Evolutionary conservation across 176 grass and related monocot species (phyloP), one percentile per base, ranked within the genome.

Genomic region (Eragrostis curvula): DNA sequence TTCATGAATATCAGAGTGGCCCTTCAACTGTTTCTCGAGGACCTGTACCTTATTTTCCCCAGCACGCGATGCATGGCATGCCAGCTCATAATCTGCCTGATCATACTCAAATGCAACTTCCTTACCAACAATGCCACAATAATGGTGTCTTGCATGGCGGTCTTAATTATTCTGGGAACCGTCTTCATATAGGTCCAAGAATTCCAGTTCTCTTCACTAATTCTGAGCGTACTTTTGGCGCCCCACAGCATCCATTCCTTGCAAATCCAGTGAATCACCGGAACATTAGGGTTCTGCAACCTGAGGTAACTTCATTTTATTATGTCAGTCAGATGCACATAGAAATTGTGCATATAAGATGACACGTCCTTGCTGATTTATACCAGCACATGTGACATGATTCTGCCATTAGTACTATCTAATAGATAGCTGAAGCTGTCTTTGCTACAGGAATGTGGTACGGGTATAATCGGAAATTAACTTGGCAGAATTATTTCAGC

Each of bases 1-100:
- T 86, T 44, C 56, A 59, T 63, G 87, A 83, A 80, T 89, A 84
- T 69, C 83, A 87, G 75, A 80, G 71, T 84, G 83, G 55, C 29
- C 70, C 75, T 61, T 80, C 75, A 56, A 75, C 77, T 82, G 59
- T 90, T 76, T 59, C 53, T 78, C 85, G 40, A 55, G 84, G 87
- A 44, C 74, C 73, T 64, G 60, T 87, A 72, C 91, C 84, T 69
- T 93, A 85, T 87, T 90, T 85, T 50, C 87, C 78, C 73, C 87
- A 93, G 83, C 76, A 87, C 73, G 58, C 68, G 29, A 68, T 76
- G 42, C 86, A 89, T 83, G 79, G 42, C 77, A 87, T 93, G 81
- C 91, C 87, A 70, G 48, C 80, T 73, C 91, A 89, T 80, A 84
- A 84, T 87, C 66, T 80, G 17, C 52, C 81, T 45, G 80, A 87